These are phyloP conservation scores for Nicotiana undulata DNA, from an alignment of 257 asterid genomes.

Conservation along the genomic window DNA sequence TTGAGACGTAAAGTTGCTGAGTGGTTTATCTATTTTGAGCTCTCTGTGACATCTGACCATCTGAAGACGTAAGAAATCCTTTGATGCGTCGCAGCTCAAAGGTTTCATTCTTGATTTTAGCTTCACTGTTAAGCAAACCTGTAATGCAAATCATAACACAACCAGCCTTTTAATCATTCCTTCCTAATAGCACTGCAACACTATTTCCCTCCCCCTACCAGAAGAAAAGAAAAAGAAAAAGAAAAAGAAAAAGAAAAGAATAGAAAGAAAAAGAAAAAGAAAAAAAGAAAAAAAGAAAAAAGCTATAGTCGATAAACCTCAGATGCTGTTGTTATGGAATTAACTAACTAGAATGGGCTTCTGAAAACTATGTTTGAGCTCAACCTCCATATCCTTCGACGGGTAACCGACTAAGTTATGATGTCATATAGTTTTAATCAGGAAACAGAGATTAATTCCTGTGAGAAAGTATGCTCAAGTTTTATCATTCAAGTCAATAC, in stretches of 20 bases:
- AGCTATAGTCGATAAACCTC: not conserved
- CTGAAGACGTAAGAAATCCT: conserved; percentile 60
- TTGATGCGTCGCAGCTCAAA: conserved; percentile 23
- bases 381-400: not conserved
- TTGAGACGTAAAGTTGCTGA: conserved; percentile 34
- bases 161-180: not conserved
- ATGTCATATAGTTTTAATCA: not conserved
- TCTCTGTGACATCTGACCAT: conserved; percentile 62
- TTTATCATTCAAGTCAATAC: not conserved
- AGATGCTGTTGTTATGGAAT: not conserved
- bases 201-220: not conserved
- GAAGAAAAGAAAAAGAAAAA: no score
- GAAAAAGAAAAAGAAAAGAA: no score
- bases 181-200: not conserved
- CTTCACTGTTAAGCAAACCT: conserved; percentile 61
- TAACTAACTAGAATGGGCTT: not conserved
- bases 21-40: conserved; percentile 56
- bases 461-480: not conserved
- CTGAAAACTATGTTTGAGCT: not conserved
- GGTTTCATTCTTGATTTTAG: conserved; percentile 18
- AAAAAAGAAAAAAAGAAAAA: not conserved
- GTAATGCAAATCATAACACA: conserved; percentile 15
- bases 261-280: not conserved
- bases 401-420: not conserved
- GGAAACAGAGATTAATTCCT: not conserved